phyloP scores from a whole-genome alignment of 2,329 filamentous ascomycete species.

The Pseudogymnoascus sp. region DNA sequence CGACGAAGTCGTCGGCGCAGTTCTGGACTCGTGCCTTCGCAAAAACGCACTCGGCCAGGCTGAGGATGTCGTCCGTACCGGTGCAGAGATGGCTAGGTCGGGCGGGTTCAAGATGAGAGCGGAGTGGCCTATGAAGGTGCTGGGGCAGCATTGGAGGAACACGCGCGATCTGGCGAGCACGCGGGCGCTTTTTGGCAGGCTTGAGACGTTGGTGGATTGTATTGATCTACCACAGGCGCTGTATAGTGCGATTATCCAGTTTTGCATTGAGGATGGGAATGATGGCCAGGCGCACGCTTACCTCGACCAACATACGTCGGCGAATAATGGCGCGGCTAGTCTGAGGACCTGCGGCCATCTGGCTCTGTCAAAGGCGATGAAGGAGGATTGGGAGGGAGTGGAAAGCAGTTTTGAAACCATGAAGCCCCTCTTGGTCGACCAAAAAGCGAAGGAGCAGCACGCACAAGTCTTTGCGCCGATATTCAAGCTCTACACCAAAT shows the following conservation, averaged over 20 bases:
- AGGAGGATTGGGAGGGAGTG: constrained; percentile 23
- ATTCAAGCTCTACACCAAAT: constrained; percentile 21
- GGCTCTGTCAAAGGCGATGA: constrained; percentile 24
- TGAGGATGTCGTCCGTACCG: constrained; percentile 19
- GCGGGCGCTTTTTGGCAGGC: constrained; percentile 19
- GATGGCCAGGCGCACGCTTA: constrained; percentile 19
- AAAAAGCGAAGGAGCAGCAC: constrained; percentile 8
- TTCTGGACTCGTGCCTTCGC: constrained; percentile 19
- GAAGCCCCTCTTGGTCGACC: constrained; percentile 6
- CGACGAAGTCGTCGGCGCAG: constrained; percentile 13
- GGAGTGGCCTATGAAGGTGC: constrained; percentile 20
- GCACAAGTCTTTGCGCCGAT: constrained; percentile 21
- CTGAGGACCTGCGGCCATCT: constrained; percentile 24
- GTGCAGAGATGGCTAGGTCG: constrained; percentile 16
- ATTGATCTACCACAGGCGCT: constrained; percentile 18
- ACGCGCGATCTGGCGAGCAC: constrained; percentile 19
- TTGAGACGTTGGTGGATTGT: constrained; percentile 13
- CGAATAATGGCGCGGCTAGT: constrained; percentile 8
- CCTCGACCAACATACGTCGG: constrained; percentile 12
- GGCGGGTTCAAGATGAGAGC: constrained; percentile 15
- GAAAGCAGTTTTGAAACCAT: constrained; percentile 21
- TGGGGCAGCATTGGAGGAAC: constrained; percentile 22
- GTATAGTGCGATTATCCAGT: constrained; percentile 25
- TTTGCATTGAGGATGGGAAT: constrained; percentile 23
- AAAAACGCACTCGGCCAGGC: constrained; percentile 14